These are phyloP conservation scores for Tolypocladium inflatum DNA, from an alignment of 2,329 filamentous ascomycete species.

Conservation along the genomic window DNA sequence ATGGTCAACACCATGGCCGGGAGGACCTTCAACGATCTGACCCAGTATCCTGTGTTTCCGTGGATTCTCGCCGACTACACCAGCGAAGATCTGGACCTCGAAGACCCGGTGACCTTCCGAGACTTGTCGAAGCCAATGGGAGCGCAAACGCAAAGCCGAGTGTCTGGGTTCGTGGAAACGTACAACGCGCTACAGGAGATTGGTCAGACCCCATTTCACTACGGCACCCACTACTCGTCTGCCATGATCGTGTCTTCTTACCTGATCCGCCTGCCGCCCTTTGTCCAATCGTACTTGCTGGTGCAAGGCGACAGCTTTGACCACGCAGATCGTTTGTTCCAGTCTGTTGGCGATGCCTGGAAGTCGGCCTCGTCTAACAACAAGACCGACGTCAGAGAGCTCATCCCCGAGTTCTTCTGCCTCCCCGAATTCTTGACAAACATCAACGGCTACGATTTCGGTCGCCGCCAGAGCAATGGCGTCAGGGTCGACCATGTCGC, in stretches of 20 bases:
- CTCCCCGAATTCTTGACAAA: conserved; percentile 93
- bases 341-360: conserved; percentile 88
- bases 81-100: conserved; percentile 82
- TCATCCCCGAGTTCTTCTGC: conserved; percentile 97
- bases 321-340: conserved; percentile 90
- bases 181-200: conserved; percentile 88
- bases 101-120: conserved; percentile 75
- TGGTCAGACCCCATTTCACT: conserved; percentile 88
- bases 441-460: conserved; percentile 90
- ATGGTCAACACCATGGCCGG: conserved; percentile 96
- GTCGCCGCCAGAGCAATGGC: conserved; percentile 69
- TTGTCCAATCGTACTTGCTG: conserved; percentile 89
- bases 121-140: conserved; percentile 96
- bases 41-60: conserved; percentile 95
- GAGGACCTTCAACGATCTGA: conserved; percentile 93
- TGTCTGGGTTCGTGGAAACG: conserved; percentile 71
- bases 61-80: conserved; percentile 96
- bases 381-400: conserved; percentile 87
- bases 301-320: conserved; percentile 95
- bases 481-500: conserved; percentile 76
- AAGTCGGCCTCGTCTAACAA: conserved; percentile 79
- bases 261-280: conserved; percentile 87
- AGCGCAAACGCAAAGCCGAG: conserved; percentile 68
- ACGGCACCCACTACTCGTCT: conserved; percentile 96
- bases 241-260: conserved; percentile 99